phyloP scores from a whole-genome alignment of 2,329 filamentous ascomycete species.

The Xylaria polymorpha region DNA sequence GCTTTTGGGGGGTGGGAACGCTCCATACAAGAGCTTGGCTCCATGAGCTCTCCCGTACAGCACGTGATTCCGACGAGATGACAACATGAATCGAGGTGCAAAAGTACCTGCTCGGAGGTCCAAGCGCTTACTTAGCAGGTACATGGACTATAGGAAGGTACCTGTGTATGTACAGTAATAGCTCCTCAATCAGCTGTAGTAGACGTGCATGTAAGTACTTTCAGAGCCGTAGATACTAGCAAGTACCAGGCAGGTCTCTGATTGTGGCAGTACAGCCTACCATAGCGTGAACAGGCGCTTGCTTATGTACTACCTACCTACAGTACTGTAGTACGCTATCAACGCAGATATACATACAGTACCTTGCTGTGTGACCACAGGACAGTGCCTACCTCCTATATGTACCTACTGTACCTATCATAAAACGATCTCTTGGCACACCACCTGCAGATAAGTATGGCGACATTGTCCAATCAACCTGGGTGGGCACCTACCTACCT shows the following conservation, averaged over 20 bases:
- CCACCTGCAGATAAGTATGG: constrained; percentile 2
- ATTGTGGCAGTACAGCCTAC: constrained; percentile 11
- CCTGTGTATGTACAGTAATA: not conserved
- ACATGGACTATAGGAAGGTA: not conserved
- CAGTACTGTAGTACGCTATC: no score
- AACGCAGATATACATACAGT: no score
- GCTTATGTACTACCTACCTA: no score
- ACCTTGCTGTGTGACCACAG: not conserved
- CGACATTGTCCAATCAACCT: not conserved
- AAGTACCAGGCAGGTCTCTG: not conserved
- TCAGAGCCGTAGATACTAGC: not conserved
- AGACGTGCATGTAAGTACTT: not conserved
- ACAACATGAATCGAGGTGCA: not conserved
- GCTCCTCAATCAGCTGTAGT: not conserved
- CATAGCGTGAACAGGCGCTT: not conserved
- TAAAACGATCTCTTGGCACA: constrained; percentile 5
- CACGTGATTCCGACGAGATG: constrained; percentile 28
- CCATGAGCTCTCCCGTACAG: not conserved
- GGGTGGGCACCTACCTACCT: no score
- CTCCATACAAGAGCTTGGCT: constrained; percentile 28
- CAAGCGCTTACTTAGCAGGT: constrained; percentile 13
- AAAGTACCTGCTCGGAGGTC: constrained; percentile 9
- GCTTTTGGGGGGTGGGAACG: constrained; percentile 17
- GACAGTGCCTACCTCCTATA: no score
- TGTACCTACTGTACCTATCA: not conserved